A percentile compares a stretch with the other conserved stretches of the same genome.
Conservation (phyloP, 768 basidiomycete species). For the Boletales sp. region DNA sequence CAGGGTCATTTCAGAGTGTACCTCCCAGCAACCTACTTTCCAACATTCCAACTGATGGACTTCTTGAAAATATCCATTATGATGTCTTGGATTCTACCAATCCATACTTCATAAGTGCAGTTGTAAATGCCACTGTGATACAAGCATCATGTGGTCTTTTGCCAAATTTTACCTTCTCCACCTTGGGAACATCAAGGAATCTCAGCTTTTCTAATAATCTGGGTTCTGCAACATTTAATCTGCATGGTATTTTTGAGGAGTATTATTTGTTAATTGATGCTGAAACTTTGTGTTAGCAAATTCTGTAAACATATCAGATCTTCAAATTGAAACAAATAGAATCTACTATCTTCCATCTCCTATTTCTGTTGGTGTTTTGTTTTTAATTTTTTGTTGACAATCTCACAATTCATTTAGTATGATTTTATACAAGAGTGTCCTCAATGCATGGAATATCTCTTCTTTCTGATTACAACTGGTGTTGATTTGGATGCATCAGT, state of each 20-base stretch:
- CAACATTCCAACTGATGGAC: constrained; percentile 2
- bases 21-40: background rate
- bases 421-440: too few species aligned
- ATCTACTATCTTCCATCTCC: background rate
- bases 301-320: background rate
- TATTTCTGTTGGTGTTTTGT: background rate
- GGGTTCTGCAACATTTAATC: background rate
- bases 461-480: constrained; percentile 11
- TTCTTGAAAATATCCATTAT: constrained; percentile 11
- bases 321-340: background rate
- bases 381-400: too few species aligned
- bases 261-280: background rate
- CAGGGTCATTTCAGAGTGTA: background rate
- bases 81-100: background rate
- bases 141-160: constrained; percentile 7
- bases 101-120: background rate
- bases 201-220: background rate
- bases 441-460: too few species aligned
- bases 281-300: background rate
- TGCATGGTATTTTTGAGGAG: background rate
- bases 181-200: background rate
- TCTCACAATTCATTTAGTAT: too few species aligned
- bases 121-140: constrained; percentile 12
- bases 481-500: constrained; percentile 1
- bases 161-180: constrained; percentile 1